These are phyloP conservation scores for Aspergillaceae sp. DNA, from an alignment of 2,329 filamentous ascomycete genomes.

Conservation along the genomic window DNA sequence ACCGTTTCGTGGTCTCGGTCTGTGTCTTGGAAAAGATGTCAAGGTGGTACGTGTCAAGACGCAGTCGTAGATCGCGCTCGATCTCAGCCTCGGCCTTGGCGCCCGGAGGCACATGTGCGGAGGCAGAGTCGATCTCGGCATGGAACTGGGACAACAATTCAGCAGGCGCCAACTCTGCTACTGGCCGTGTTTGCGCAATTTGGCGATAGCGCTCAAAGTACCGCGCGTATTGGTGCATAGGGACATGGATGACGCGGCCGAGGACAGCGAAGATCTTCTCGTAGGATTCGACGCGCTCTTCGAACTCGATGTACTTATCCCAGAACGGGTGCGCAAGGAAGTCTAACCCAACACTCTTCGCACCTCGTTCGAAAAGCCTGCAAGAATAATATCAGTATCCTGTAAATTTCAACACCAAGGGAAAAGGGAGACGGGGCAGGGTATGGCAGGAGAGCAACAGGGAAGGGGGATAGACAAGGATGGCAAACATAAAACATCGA, in stretches of 20 bases:
- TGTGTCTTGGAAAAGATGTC: constrained; percentile 75
- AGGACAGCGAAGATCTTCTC: constrained; percentile 82
- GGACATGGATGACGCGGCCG: constrained; percentile 73
- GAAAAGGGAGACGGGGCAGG: constrained; percentile 22
- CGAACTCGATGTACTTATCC: constrained; percentile 98
- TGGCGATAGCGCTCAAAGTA: constrained; percentile 89
- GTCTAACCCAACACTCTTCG: constrained; percentile 76
- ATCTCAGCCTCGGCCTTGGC: constrained; percentile 64
- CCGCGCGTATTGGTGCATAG: constrained; percentile 89
- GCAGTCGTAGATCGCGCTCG: constrained; percentile 70
- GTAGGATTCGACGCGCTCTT: constrained; percentile 76
- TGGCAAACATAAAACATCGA: constrained; percentile 35
- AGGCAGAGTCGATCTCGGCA: constrained; percentile 56
- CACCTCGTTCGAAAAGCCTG: constrained; percentile 88
- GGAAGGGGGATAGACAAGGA: constrained; percentile 37
- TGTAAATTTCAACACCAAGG: constrained; percentile 3
- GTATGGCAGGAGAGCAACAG: constrained; percentile 16
- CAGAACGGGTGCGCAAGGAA: constrained; percentile 94
- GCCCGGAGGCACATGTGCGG: constrained; percentile 33
- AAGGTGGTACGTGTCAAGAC: constrained; percentile 72
- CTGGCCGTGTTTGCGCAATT: constrained; percentile 62
- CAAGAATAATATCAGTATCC: constrained; percentile 32
- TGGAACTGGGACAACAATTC: constrained; percentile 62
- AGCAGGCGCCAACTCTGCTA: constrained; percentile 62
- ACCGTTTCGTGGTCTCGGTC: constrained; percentile 80